A percentile compares a stretch with the other conserved stretches of the same genome.
phyloP scores from a whole-genome alignment of 805 yeast genomes.

The Ogataea haglerorum region DNA sequence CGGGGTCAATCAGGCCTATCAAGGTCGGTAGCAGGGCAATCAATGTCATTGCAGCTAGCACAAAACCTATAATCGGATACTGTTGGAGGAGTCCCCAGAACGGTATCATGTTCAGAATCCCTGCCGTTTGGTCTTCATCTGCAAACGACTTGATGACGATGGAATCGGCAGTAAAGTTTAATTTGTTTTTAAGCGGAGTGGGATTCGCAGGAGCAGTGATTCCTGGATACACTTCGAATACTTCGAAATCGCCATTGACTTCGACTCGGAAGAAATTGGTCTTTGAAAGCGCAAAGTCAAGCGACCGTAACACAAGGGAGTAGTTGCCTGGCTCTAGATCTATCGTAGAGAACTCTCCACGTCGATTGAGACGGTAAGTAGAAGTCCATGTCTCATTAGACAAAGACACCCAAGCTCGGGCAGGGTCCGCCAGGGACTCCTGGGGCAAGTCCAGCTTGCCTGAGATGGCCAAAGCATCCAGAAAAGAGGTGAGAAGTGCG shows the following conservation, averaged over 20 bases:
- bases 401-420: background rate
- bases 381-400: slow-evolving; percentile 3
- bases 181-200: slow-evolving; percentile 4
- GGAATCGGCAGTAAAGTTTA: slow-evolving; percentile 12
- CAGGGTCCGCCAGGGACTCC: slow-evolving; percentile 2
- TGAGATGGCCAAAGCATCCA: background rate
- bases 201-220: slow-evolving; percentile 1
- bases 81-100: slow-evolving; percentile 17
- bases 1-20: slow-evolving; percentile 27
- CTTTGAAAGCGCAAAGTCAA: slow-evolving; percentile 19
- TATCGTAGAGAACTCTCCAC: background rate
- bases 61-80: slow-evolving; percentile 19
- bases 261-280: slow-evolving; percentile 11
- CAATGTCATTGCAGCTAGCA: slow-evolving; percentile 5
- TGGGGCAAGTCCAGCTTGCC: slow-evolving; percentile 5
- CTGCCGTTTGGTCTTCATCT: slow-evolving; percentile 11
- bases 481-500: background rate
- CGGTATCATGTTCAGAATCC: slow-evolving; percentile 19
- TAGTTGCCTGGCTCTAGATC: slow-evolving; percentile 15
- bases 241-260: slow-evolving; percentile 9
- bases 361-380: background rate
- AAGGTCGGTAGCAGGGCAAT: slow-evolving; percentile 24
- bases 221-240: slow-evolving; percentile 13
- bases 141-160: slow-evolving; percentile 17
- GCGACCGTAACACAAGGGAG: slow-evolving; percentile 14